A percentile compares a stretch with the other conserved stretches of the same genome.
phyloP scores from a whole-genome alignment of 441 rosid genomes.

The Raphanus hybrid region DNA sequence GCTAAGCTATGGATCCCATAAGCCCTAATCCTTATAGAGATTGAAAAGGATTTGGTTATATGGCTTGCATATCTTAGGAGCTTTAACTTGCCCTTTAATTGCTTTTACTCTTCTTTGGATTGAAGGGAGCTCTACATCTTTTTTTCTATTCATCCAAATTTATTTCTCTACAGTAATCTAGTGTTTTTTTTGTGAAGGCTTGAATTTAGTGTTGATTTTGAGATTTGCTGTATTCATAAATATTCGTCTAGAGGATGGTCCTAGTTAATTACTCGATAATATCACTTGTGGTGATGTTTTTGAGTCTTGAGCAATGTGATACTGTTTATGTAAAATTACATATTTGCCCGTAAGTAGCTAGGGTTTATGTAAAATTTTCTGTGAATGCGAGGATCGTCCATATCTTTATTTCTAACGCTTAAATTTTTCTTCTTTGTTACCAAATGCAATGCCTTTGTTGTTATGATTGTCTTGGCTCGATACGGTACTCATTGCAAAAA shows the following conservation, averaged over 20 bases:
- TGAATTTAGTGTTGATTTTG: background rate
- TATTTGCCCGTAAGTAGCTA: background rate
- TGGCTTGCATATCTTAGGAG: conserved; percentile 50
- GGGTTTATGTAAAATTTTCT: background rate
- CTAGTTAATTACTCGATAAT: background rate
- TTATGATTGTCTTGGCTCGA: background rate
- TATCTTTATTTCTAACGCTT: background rate
- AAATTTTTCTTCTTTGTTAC: background rate
- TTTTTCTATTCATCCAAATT: background rate
- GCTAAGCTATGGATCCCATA: conserved; percentile 51
- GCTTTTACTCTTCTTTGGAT: conserved; percentile 47
- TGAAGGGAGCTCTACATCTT: conserved; percentile 50
- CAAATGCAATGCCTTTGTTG: background rate
- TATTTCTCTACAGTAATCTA: background rate
- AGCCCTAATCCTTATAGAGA: conserved; percentile 30
- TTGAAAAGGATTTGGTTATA: conserved; percentile 34
- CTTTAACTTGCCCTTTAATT: conserved; percentile 42
- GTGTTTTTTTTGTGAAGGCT: too few species aligned
- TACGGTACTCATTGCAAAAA: background rate
- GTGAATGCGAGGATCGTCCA: background rate
- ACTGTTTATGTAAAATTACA: background rate
- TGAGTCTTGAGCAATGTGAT: background rate
- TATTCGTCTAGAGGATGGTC: background rate
- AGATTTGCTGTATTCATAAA: background rate
- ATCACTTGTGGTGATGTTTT: background rate